A percentile compares a stretch with the other conserved stretches of the same genome.
phyloP scores from a whole-genome alignment of 352 stramenopile species.

The Pythium sukuiense region DNA sequence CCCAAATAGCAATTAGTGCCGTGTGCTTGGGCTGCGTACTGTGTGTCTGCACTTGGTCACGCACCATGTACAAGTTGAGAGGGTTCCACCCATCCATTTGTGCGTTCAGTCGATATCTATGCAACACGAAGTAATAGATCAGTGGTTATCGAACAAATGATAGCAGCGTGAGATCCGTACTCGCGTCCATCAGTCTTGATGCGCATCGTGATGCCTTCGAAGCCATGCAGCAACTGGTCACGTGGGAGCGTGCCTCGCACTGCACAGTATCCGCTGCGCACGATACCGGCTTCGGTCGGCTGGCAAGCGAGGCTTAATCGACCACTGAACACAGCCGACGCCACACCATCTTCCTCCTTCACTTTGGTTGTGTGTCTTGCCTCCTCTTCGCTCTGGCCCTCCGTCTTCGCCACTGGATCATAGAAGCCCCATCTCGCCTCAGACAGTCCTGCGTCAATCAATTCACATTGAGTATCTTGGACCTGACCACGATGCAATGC shows the following conservation, averaged over 20 bases:
- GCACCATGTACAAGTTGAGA: slow-evolving; percentile 85
- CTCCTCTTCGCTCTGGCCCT: slow-evolving; percentile 6
- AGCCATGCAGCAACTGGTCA: slow-evolving; percentile 67
- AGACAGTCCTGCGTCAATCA: slow-evolving; percentile 33
- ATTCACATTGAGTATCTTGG: slow-evolving; percentile 2
- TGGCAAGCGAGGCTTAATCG: slow-evolving; percentile 70
- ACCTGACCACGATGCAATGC: neutral
- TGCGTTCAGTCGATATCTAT: slow-evolving; percentile 76
- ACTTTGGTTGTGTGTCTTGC: slow-evolving; percentile 29
- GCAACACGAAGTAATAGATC: neutral
- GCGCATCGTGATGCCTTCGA: slow-evolving; percentile 83
- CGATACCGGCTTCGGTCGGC: slow-evolving; percentile 71
- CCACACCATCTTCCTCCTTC: slow-evolving; percentile 42
- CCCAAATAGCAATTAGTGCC: too few relatives aligned
- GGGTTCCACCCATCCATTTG: slow-evolving; percentile 89
- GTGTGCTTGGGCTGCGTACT: too few relatives aligned
- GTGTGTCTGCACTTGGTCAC: neutral
- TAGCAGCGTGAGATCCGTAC: slow-evolving; percentile 31
- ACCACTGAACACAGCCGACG: slow-evolving; percentile 74
- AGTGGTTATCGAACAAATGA: neutral
- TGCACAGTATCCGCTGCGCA: slow-evolving; percentile 85
- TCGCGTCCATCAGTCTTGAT: slow-evolving; percentile 85
- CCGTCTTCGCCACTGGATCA: slow-evolving; percentile 27
- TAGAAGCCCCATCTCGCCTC: slow-evolving; percentile 75
- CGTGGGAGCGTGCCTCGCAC: slow-evolving; percentile 61